Base-by-base conservation (phyloP, 352 stramenopile species). In the Phytopythium litorale region DNA sequence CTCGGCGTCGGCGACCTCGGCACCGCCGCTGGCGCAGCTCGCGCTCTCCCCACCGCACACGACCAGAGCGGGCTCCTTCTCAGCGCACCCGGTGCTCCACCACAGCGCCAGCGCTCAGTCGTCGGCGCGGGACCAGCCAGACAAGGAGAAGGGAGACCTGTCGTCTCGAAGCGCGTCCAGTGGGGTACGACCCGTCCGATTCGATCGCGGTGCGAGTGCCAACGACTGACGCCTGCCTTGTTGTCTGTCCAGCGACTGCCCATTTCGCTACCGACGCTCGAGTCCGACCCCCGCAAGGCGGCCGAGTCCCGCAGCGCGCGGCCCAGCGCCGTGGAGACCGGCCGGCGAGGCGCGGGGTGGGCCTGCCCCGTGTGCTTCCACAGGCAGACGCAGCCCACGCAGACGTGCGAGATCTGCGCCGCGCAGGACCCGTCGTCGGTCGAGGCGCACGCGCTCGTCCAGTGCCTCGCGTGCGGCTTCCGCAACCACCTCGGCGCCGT, bases 351-450 rank as follows among this genome's bases (percentile, higher is more conserved):
- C 16, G 40, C 37, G 7, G 63, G 56, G 3, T 94, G 85, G 85
- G 79, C 59, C 35, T 94, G 85, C 23, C 68, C 78, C 8, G 75
- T 94, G 25, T 94, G 85, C 49, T 83, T 90, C 33, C 83, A 90
- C 61, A 79, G 68, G 7, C 85, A 94, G 58, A 89, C 73, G 25
- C 76, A 65, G 43, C 30, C 64, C 0, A 82, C 72, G 0, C 30
- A 63, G 2, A 69, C 62, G 19, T 94, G 85, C 42, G 81, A 92
- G 65, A 92, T 94, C 49, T 94, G 85, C 57, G 82, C 81, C 19
- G 71, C 85, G 19, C 73, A 89, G 45, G 88, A 94, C 54, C 81
- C 84, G 18, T 67, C 76, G 11, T 86, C 75, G 3, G 66, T 79
- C 3, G 70, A 79, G 30, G 78, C 78, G 52, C 70, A 83, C 52